A percentile compares a stretch with the other conserved stretches of the same genome.
Evolutionary conservation across 306 rosid genomes (phyloP).

Genomic region (Astragalus glycyphyllos): DNA sequence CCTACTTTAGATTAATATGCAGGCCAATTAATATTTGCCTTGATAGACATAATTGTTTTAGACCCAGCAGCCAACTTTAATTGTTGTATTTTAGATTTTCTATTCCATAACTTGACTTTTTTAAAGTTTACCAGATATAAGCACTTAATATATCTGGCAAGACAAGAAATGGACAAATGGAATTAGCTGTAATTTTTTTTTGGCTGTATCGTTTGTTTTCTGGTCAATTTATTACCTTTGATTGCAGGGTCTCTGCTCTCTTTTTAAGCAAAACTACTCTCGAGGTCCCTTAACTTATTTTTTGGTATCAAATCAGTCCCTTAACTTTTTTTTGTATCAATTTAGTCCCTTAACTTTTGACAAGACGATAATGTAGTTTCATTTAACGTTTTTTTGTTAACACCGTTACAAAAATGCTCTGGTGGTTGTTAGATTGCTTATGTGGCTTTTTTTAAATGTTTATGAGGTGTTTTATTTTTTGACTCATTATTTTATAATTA

Average conservation of each 20-base stretch:
- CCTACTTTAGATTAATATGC: constrained; percentile 41
- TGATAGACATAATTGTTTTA: constrained; percentile 36
- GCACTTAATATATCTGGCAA: constrained; percentile 42
- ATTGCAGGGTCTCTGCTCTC: constrained; percentile 8
- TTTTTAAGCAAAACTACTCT: too few relatives aligned
- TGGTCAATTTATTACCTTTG: constrained; percentile 21
- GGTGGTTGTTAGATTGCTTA: too few relatives aligned
- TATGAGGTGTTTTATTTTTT: too few relatives aligned
- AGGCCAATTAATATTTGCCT: constrained; percentile 38
- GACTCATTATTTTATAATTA: too few relatives aligned
- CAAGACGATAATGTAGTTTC: too few relatives aligned
- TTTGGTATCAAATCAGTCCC: too few relatives aligned
- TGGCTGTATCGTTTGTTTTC: constrained; percentile 22
- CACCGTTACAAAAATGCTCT: too few relatives aligned
- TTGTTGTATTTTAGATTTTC: constrained; percentile 47
- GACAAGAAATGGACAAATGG: constrained; percentile 38
- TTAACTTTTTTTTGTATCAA: too few relatives aligned
- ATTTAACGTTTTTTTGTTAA: too few relatives aligned
- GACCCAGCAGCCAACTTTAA: constrained; percentile 36
- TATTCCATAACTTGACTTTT: constrained; percentile 26
- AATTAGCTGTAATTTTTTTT: constrained; percentile 30
- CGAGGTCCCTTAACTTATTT: too few relatives aligned
- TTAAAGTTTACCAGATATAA: constrained; percentile 39
- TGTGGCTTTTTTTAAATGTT: too few relatives aligned
- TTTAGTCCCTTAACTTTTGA: too few relatives aligned